phyloP scores from a whole-genome alignment of 2,329 filamentous ascomycete genomes.

The Pochonia chlamydosporia region DNA sequence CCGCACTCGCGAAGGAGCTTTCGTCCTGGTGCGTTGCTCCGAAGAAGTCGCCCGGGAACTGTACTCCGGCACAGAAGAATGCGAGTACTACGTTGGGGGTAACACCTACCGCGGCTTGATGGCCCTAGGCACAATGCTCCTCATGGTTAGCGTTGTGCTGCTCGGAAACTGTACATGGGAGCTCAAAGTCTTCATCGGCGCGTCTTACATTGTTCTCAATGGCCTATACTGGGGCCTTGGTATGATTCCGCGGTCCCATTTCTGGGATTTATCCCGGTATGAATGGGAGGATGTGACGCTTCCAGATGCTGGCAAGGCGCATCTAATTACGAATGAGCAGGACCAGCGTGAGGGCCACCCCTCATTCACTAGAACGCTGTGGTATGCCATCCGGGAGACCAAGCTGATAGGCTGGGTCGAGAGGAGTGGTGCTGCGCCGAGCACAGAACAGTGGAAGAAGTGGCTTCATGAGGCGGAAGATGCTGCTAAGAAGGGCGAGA shows the following conservation, averaged over 20 bases:
- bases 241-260: constrained; percentile 39
- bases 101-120: constrained; percentile 47
- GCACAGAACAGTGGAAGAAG: constrained; percentile 43
- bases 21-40: constrained; percentile 50
- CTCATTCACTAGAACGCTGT: constrained; percentile 51
- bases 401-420: constrained; percentile 46
- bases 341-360: constrained; percentile 34
- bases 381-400: constrained; percentile 54
- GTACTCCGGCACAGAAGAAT: constrained; percentile 56
- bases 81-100: constrained; percentile 45
- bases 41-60: constrained; percentile 58
- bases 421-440: constrained; percentile 44
- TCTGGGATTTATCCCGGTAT: constrained; percentile 56
- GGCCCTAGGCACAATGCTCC: constrained; percentile 50
- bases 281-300: constrained; percentile 35
- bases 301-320: constrained; percentile 28
- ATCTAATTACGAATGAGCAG: constrained; percentile 19
- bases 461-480: constrained; percentile 47
- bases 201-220: constrained; percentile 53
- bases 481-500: constrained; percentile 26
- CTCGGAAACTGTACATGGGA: constrained; percentile 58
- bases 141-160: constrained; percentile 57
- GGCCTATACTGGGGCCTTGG: constrained; percentile 53
- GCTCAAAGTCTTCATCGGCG: constrained; percentile 53
- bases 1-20: constrained; percentile 53